Conservation (phyloP, 495 filamentous ascomycete species). For the Annulohypoxylon stygium region DNA sequence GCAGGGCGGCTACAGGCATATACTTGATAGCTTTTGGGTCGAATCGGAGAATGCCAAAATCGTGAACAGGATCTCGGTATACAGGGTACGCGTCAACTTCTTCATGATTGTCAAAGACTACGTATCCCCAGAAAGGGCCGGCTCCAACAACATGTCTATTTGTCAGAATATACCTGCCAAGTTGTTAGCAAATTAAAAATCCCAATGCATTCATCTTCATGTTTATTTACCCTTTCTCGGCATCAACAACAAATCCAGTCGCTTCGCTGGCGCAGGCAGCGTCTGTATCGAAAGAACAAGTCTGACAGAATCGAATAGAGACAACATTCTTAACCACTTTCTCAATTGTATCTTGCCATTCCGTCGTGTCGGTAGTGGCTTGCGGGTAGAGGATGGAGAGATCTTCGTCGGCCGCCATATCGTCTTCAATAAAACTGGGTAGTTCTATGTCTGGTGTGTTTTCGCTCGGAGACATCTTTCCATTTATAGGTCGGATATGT, state of each 20-base stretch:
- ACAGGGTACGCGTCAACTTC: conserved; percentile 97
- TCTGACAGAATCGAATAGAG: conserved; percentile 98
- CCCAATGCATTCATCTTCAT: conserved; percentile 12
- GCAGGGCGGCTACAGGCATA: conserved; percentile 85
- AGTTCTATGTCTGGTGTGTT: conserved; percentile 61
- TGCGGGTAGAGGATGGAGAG: conserved; percentile 53
- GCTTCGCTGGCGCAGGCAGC: conserved; percentile 93
- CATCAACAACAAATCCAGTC: conserved; percentile 97
- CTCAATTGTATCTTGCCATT: conserved; percentile 98
- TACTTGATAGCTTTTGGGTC: conserved; percentile 96
- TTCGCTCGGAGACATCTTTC: conserved; percentile 59
- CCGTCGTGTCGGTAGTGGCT: conserved; percentile 82
- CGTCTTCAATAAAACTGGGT: conserved; percentile 46
- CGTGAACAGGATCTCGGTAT: conserved; percentile 97
- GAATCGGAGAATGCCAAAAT: conserved; percentile 97
- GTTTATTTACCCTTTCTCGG: conserved; percentile 79
- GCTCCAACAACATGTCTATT: conserved; percentile 96
- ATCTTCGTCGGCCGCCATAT: conserved; percentile 56
- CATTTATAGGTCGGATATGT: conserved; percentile 62
- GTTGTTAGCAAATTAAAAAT: conserved; percentile 55
- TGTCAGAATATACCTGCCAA: conserved; percentile 76
- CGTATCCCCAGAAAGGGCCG: conserved; percentile 97
- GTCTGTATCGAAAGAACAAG: conserved; percentile 97
- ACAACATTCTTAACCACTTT: conserved; percentile 92
- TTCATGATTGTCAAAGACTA: conserved; percentile 98